Percentiles rank a stretch among this genome's conserved stretches.
Conservation (phyloP, 257 asterid species). For the Solanum acaule region DNA sequence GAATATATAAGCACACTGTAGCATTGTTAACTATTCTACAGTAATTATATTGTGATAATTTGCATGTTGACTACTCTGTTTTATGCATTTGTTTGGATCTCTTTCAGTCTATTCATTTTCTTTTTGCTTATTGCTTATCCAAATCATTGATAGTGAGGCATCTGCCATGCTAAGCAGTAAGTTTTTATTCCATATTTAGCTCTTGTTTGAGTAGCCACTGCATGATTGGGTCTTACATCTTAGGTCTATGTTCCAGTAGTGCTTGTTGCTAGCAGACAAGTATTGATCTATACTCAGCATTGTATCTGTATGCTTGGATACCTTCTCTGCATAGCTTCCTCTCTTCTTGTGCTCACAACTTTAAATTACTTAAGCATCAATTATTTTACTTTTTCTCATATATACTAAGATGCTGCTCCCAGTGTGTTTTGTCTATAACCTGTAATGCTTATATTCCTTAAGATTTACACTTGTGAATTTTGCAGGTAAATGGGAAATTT, state of each 20-base stretch:
- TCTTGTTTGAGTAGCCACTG: neutral
- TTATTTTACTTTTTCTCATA: neutral
- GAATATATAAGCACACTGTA: neutral
- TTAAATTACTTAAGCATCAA: neutral
- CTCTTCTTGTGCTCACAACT: neutral
- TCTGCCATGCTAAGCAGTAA: neutral
- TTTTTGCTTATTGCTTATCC: neutral
- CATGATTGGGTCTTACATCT: neutral
- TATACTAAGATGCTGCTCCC: neutral
- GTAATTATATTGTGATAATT: neutral
- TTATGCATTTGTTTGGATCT: neutral
- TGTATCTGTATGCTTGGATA: neutral
- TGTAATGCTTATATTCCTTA: neutral
- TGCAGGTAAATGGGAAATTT: conserved; percentile 93
- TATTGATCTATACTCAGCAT: neutral
- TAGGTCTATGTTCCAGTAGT: neutral
- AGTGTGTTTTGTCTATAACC: neutral
- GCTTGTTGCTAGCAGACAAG: neutral
- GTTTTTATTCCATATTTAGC: neutral
- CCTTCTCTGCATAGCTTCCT: neutral
- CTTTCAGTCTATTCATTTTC: neutral
- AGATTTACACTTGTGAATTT: neutral
- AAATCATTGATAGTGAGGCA: neutral
- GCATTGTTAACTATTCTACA: neutral
- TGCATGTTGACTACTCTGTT: neutral